Base-by-base conservation (phyloP, 2,329 filamentous ascomycete species). In the Huntiella omanensis region DNA sequence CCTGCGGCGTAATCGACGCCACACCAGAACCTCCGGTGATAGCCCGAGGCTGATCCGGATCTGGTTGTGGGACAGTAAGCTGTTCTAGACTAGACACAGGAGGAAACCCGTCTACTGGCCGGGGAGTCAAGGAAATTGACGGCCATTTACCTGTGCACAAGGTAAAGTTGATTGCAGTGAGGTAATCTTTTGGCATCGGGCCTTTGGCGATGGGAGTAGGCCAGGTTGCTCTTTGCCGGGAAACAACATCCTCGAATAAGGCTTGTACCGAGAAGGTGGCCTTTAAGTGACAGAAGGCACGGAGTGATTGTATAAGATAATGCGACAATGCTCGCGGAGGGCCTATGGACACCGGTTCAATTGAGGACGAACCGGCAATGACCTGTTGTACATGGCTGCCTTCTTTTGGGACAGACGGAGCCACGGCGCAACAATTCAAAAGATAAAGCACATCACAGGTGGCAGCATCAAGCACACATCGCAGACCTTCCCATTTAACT, bases 401-500 rank as follows among this genome's bases (percentile, higher is more conserved):
- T 17, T 70, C 34, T 43, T 65, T 58, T 1, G 67, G 60, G 8
- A 64, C 61, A 50, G 77, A 10, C 70, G 28, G 33, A n/a, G 66
- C 64, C n/a, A 69, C 57, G 8, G 70, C 67, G 54, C 73, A 77
- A n/a, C 71, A 72, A 56, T 80, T 75, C 19, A 80, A 63, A 10
- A 80, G 59, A 4, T 80, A 60, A 11, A 80, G 63, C 33, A 79
- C 72, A 56, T 80, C 75, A 3, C 73, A 75, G 50, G 70, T 69
- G 2, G 71, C 68, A 56, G 79, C 73, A 52, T 79, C 74, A 43
- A 80, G 67, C 12, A 77, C 59, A 54, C 69, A 75, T 47, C 72
- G 69, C 2, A 80, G 65, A n/a, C 70, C 70, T 52, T 71, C 68
- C 75, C 75, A 80, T 54, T 71, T 77, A 22, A 80, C 60, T 57